Evolutionary conservation across 768 basidiomycete genomes (phyloP).

Genomic region (Boletus vermiculosoides): DNA sequence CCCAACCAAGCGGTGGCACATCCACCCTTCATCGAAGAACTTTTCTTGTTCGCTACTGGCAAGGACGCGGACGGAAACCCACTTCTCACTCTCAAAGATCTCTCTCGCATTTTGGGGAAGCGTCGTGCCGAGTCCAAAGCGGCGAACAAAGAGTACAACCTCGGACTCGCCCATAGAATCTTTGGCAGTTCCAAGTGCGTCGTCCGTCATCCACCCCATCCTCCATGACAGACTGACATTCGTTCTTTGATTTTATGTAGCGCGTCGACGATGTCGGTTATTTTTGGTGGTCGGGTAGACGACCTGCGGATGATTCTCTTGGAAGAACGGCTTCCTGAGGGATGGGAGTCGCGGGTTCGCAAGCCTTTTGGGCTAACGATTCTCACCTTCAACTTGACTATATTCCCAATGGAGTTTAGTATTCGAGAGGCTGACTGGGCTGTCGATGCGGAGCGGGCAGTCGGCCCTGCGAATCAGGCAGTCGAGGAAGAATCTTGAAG

Average conservation of each 20-base stretch:
- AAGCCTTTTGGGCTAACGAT: slow-evolving; percentile 60
- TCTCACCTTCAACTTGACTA: slow-evolving; percentile 45
- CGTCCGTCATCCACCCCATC: neutral
- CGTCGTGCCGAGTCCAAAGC: slow-evolving; percentile 56
- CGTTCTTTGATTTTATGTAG: slow-evolving; percentile 32
- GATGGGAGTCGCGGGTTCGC: slow-evolving; percentile 66
- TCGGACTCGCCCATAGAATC: slow-evolving; percentile 49
- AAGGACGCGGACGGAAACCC: slow-evolving; percentile 46
- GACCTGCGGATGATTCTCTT: slow-evolving; percentile 56
- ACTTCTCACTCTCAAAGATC: slow-evolving; percentile 56
- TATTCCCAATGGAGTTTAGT: slow-evolving; percentile 9
- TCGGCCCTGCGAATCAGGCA: neutral
- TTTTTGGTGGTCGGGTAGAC: slow-evolving; percentile 60
- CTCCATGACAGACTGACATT: neutral
- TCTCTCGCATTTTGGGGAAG: slow-evolving; percentile 55
- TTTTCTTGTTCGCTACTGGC: slow-evolving; percentile 58
- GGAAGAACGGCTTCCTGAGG: slow-evolving; percentile 69
- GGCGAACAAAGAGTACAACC: slow-evolving; percentile 55
- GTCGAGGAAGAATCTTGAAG: slow-evolving; percentile 4
- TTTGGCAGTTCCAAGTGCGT: slow-evolving; percentile 70
- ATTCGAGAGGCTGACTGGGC: slow-evolving; percentile 21
- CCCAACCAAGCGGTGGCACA: slow-evolving; percentile 56
- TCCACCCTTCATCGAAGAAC: slow-evolving; percentile 49
- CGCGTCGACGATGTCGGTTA: slow-evolving; percentile 58
- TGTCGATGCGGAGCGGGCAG: neutral